Evolutionary conservation across 805 yeast species (phyloP), one percentile per base, ranked within the genome.

Genomic region (Lachancea lanzarotensis): DNA sequence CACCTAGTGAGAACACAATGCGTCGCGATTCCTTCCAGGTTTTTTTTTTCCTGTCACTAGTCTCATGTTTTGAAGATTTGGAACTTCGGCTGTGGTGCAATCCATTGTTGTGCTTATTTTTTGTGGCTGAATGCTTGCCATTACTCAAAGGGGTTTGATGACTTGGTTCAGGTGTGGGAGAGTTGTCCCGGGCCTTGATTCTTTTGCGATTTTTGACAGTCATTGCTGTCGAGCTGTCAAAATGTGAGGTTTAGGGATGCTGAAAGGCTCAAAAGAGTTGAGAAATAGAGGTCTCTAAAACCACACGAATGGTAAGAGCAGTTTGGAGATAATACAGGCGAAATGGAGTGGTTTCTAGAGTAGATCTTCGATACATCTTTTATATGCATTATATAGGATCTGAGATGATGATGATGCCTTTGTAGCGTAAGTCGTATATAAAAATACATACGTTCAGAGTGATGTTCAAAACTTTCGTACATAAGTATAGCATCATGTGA

Each of bases 1-100:
- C 79, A 37, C 96, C 96, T 33, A 85, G 59, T 0, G 82, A 52
- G 53, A 86, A 84, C 8, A 79, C 70, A 17, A 79, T 70, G 42
- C 86, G 64, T 53, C 81, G 73, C 2, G 86, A 72, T 45, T 74
- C 76, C 45, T 62, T 70, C 50, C 60, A 54, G n/a, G 49, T 43
- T 38, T 52, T 57, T 26, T 47, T 44, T 13, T 31, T 42, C 15
- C 25, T 22, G 25, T 22, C 25, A 22, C 29, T 16, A 17, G 39
- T 7, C 19, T 7, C 11, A 7, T 36, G 29, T 18, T 39, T 39
- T 10, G 27, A 13, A 6, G 35, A 15, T 26, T 38, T 16, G 29
- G 36, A 26, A 36, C 16, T 11, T 27, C 35, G 20, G 13, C 31
- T 29, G 22, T 35, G 17, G 19, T 34, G 42, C 13, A 26, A 22